Evolutionary conservation across 805 yeast genomes (phyloP), one percentile per base, ranked within the genome.

Genomic region (Cyberlindnera amylophila): DNA sequence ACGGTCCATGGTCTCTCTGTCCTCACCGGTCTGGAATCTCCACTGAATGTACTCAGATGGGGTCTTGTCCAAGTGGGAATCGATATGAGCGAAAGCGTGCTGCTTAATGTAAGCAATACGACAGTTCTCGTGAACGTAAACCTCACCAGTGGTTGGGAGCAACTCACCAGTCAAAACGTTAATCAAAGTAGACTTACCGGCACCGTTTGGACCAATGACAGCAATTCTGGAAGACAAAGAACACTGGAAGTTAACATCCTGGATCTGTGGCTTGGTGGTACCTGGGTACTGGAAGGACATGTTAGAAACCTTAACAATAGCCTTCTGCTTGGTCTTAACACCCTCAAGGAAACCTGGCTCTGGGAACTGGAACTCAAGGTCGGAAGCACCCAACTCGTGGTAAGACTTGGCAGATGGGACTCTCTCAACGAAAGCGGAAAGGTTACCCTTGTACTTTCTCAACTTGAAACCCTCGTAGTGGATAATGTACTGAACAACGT

Each of bases 21-120:
- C 99, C 81, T 93, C 99, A 90, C 99, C 99, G 69, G 99, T 93
- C 81, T 93, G 99, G 97, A 91, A 93, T 85, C 99, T 93, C 99
- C 99, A 93, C 80, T 93, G 99, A 64, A 93, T 93, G 80, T 93
- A 93, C 81, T 93, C 99, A 65, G 97, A 89, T 69, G 99, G 99
- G 67, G 99, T 93, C 82, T 86, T 87, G 82, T 93, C 99, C 72
- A 91, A 81, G 71, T 93, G 99, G 69, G 86, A 81, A 75, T 95
- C 99, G 66, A 93, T 91, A 75, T 93, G 99, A 57, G 98, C 98
- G 69, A 93, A 93, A 72, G 99, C 99, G 74, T 95, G 99, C 79
- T 93, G 99, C 80, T 93, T 93, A 65, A 93, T 90, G 93, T 93
- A 93, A 67, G 98, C 99, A 66, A 93, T 93, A 85, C 99, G 96